These are phyloP conservation scores for Cryptosporidium ubiquitum DNA, from an alignment of 169 alveolate species.

Conservation along the genomic window DNA sequence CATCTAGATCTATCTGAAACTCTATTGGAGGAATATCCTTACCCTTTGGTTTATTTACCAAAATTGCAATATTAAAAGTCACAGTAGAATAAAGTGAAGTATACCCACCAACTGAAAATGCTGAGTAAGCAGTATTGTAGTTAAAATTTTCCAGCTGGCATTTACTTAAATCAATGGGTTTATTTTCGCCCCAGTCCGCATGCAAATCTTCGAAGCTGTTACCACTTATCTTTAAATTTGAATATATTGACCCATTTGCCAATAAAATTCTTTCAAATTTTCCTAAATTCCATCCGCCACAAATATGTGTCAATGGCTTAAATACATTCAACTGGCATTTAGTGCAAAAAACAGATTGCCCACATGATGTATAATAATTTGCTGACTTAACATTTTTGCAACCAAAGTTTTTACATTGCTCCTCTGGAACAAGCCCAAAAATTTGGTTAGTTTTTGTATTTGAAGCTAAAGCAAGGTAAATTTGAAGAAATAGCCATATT, in stretches of 20 bases:
- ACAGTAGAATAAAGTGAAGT: conserved; percentile 46
- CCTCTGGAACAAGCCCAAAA: conserved; percentile 32
- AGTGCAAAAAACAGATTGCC: conserved; percentile 11
- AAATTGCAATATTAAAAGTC: conserved; percentile 9
- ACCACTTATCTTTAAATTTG: conserved; percentile 7
- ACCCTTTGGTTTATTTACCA: not conserved
- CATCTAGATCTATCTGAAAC: conserved; percentile 46
- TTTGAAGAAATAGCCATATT: not conserved
- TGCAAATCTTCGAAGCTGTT: not conserved
- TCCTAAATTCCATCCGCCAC: conserved; percentile 28
- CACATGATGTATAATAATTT: conserved; percentile 50
- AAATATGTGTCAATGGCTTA: not conserved
- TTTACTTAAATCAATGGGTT: conserved; percentile 28
- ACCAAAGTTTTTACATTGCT: conserved; percentile 38
- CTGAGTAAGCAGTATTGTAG: conserved; percentile 23
- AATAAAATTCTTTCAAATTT: not conserved
- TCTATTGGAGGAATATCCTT: conserved; percentile 30
- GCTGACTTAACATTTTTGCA: not conserved
- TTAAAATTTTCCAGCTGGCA: conserved; percentile 59
- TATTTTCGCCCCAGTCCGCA: conserved; percentile 39
- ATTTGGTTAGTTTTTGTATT: conserved; percentile 4
- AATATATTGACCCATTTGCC: conserved; percentile 22
- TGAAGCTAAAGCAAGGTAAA: conserved; percentile 11
- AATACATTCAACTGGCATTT: conserved; percentile 12
- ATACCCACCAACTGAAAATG: conserved; percentile 37